Base-by-base conservation (phyloP, 2,329 filamentous ascomycete genomes). In the Colletotrichum chlorophyti region DNA sequence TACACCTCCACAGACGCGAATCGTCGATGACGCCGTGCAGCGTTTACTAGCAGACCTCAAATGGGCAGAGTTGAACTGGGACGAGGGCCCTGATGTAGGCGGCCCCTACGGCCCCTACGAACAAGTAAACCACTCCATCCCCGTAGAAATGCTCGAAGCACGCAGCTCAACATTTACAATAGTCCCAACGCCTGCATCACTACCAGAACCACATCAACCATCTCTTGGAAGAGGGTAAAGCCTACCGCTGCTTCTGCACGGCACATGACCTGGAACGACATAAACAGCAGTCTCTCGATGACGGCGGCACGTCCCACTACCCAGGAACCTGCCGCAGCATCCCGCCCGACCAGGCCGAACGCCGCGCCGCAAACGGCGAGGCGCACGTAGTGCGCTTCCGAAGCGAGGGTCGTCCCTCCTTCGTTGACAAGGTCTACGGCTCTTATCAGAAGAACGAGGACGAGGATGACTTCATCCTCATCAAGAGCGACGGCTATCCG, bases 181-280 rank as follows among this genome's bases (percentile, higher is more conserved):
- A 96, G 85, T 98, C 95, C 1, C 86, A 97, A 71, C 83, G 95
- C 53, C 86, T 91, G 2, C 72, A 77, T 1, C 77, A 91, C 14
- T 98, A 99, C 71, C 80, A 82, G 62, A 72, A 86, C 53, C 86
- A 97, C 69, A 88, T 89, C 6, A 72, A 90, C 37, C 75, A 83
- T 11, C 80, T 99, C 11, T 72, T 99, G 4, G 74, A 86, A 5
- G 80, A 82, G 7, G 91, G 88, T 9, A 83, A 89, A 60, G 95
- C 93, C 6, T 99, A 98, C 72, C 87, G 94, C 62, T 99, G 95
- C 73, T 99, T 99, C 78, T 99, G 95, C 75, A 86, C 86, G 0
- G 73, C 88, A 0, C 84, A 91, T 55, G 85, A 90, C 26, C 80
- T 96, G 4, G 83, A 91, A 58, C 75, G 79, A 7, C 84, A 91